Evolutionary conservation across 2,329 filamentous ascomycete species (phyloP).

Genomic region (Dryadomyces quercus-mongolicae): DNA sequence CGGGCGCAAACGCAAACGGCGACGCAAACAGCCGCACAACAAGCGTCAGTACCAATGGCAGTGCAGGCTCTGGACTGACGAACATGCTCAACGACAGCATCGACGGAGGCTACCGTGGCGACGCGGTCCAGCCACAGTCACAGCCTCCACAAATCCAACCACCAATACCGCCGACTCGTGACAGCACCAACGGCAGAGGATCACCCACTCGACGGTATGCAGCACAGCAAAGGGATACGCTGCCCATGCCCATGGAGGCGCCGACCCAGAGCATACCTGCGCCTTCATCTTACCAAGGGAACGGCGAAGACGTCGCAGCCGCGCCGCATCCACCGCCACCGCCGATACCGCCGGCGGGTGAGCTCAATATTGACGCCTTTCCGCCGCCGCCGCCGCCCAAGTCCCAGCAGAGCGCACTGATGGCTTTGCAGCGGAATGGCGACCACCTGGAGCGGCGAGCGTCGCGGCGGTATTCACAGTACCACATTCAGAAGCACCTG

Average conservation of each 20-base stretch:
- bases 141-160: constrained; percentile 15
- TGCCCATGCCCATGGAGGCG: constrained; percentile 47
- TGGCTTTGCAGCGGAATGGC: constrained; percentile 80
- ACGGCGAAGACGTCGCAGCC: neutral
- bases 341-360: constrained; percentile 23
- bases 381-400: constrained; percentile 63
- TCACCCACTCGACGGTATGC: constrained; percentile 37
- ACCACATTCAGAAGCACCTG: constrained; percentile 91
- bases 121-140: constrained; percentile 15
- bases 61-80: constrained; percentile 44
- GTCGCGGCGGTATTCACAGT: constrained; percentile 86
- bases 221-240: constrained; percentile 34
- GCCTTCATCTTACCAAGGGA: neutral
- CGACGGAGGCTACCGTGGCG: constrained; percentile 36
- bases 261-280: constrained; percentile 56
- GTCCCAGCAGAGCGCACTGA: constrained; percentile 78
- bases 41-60: constrained; percentile 48
- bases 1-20: neutral
- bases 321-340: neutral
- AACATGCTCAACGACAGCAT: constrained; percentile 48
- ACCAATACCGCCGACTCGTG: constrained; percentile 13
- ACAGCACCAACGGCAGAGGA: constrained; percentile 13
- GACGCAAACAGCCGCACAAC: constrained; percentile 23
- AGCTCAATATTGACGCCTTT: constrained; percentile 51
- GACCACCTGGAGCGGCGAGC: constrained; percentile 77